Evolutionary conservation across 768 basidiomycete genomes (phyloP), one percentile per base, ranked within the genome.

Genomic region (Mycena belliarum): DNA sequence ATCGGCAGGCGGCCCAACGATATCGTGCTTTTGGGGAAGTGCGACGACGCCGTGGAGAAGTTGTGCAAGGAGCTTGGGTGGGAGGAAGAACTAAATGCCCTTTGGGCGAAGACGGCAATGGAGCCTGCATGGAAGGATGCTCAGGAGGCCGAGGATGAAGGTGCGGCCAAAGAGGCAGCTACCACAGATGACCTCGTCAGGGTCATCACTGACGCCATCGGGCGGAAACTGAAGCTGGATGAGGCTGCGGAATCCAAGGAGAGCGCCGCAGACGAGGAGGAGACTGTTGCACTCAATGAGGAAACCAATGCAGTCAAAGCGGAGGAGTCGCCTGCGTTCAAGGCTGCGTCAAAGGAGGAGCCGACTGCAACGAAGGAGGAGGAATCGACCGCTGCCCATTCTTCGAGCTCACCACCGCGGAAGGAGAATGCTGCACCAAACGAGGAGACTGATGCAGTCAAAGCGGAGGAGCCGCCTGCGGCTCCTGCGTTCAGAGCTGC

Each of bases 11-110:
- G 76, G 29, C 64, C 76, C 16, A 79, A 85, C 52, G 89, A 91
- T 64, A 75, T 89, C 3, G 72, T 89, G 40, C 70, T 85, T 2
- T 77, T 92, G 6, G 87, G 87, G 14, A 82, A 85, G 64, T 91
- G 90, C 62, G 91, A 93, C 70, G 81, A 84, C 2, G 75, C 85
- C 42, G 80, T 92, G 12, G 72, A 74, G 35, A 72, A 84, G 50
- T 74, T 94, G 18, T 86, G 83, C 64, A 73, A 75, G 58, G 82
- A 83, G 62, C 79, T 95, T 14, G 91, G 89, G 5, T 95, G 93
- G 93, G 77, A 80, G 50, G 76, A 82, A 6, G 88, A 88, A 53
- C 72, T 90, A 26, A 72, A 78, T 43, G 67, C 66, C 20, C 68
- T 79, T 16, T 89, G 88, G 88, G 75, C 70, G 18, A 76, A 73